A percentile compares a stretch with the other conserved stretches of the same genome.
phyloP scores from a whole-genome alignment of 1,284 basidiomycete species.

The Porogramme epimiltina region DNA sequence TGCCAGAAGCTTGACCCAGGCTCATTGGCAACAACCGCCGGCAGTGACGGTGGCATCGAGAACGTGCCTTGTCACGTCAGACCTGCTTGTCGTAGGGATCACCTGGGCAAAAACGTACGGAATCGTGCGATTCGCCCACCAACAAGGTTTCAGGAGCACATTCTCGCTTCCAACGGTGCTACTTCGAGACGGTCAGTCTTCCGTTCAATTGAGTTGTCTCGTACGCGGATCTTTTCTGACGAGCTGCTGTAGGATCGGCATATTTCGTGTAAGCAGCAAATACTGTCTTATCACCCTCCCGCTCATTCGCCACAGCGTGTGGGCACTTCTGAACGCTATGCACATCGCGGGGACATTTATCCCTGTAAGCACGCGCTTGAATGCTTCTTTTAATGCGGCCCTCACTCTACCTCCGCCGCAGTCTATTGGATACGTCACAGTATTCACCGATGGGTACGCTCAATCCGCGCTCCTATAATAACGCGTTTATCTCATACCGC shows the following conservation, averaged over 20 bases:
- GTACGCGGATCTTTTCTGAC: neutral
- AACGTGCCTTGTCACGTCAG: slow-evolving; percentile 5
- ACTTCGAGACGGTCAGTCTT: slow-evolving; percentile 6
- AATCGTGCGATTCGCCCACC: slow-evolving; percentile 7
- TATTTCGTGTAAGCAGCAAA: slow-evolving; percentile 3
- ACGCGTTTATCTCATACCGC: neutral
- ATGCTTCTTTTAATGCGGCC: too few species aligned
- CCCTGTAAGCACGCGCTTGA: neutral
- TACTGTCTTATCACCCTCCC: too few species aligned
- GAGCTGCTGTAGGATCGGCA: neutral
- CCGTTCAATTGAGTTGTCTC: neutral
- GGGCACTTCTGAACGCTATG: slow-evolving; percentile 9
- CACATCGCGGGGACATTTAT: slow-evolving; percentile 8
- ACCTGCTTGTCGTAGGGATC: slow-evolving; percentile 11
- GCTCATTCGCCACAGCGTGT: neutral
- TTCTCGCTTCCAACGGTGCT: slow-evolving; percentile 6
- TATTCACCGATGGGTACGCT: slow-evolving; percentile 7
- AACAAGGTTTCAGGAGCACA: neutral
- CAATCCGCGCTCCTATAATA: slow-evolving; percentile 1
- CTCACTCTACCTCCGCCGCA: neutral
- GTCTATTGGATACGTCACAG: slow-evolving; percentile 5
- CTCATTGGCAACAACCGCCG: too few species aligned
- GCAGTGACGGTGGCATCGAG: slow-evolving; percentile 6
- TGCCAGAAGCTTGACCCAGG: too few species aligned
- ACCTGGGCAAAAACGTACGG: slow-evolving; percentile 14